Evolutionary conservation across 208 protist species (phyloP).

Genomic region (Wallacemonas sp.): DNA sequence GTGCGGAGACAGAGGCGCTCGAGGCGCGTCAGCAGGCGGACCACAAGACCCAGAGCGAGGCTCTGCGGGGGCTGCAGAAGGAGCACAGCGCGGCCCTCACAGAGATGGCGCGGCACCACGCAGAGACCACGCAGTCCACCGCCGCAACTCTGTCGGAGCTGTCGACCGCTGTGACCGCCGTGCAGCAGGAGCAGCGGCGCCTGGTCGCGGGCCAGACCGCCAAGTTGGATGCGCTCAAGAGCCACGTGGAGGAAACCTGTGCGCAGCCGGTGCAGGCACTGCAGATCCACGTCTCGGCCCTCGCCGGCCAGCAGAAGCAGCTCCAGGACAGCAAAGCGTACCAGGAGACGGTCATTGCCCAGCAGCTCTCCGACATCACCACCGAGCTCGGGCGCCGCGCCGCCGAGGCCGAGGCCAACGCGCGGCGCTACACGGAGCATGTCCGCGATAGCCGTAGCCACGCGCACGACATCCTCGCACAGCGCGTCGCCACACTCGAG

Average conservation of each 20-base stretch:
- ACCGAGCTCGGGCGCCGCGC: slow-evolving; percentile 3
- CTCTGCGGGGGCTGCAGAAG: slow-evolving; percentile 16
- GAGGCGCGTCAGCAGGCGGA: slow-evolving; percentile 17
- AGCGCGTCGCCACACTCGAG: slow-evolving; percentile 1
- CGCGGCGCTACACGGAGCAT: slow-evolving; percentile 1
- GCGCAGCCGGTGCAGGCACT: background rate
- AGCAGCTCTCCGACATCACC: slow-evolving; percentile 17
- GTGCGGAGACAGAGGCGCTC: slow-evolving; percentile 15
- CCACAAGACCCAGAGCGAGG: slow-evolving; percentile 25
- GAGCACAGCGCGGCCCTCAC: background rate
- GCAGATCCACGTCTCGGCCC: background rate
- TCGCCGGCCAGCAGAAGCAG: slow-evolving; percentile 7
- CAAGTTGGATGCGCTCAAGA: slow-evolving; percentile 17
- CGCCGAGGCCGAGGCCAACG: background rate
- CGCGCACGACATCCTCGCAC: background rate
- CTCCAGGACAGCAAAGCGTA: slow-evolving; percentile 17
- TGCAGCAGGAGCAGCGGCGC: slow-evolving; percentile 12
- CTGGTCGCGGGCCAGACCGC: background rate
- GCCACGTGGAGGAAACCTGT: background rate
- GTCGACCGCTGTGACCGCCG: background rate
- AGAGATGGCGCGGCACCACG: background rate
- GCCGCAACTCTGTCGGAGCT: background rate
- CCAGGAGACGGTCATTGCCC: slow-evolving; percentile 21
- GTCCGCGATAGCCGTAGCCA: background rate
- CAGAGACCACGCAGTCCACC: background rate